phyloP scores from a whole-genome alignment of 2,329 filamentous ascomycete genomes.

The Periconia sp. region DNA sequence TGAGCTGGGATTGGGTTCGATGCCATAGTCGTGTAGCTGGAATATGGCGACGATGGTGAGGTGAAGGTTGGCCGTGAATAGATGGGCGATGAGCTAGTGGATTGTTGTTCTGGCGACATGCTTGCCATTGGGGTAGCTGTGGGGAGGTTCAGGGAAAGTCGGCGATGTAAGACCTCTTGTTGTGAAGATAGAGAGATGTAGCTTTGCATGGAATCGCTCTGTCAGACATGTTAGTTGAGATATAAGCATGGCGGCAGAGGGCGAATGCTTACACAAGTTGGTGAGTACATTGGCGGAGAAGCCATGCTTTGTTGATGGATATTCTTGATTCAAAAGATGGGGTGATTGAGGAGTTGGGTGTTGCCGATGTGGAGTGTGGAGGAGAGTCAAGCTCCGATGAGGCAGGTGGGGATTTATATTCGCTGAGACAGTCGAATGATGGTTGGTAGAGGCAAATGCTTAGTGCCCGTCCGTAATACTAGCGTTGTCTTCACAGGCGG shows the following conservation, averaged over 20 bases:
- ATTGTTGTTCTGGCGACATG: slow-evolving; percentile 40
- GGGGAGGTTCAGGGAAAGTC: slow-evolving; percentile 41
- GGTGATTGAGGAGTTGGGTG: neutral
- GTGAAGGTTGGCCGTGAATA: slow-evolving; percentile 18
- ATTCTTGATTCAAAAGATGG: neutral
- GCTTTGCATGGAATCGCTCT: slow-evolving; percentile 37
- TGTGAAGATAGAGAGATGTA: slow-evolving; percentile 46
- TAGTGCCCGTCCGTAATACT: neutral
- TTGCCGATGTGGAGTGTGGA: neutral
- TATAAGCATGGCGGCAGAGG: neutral
- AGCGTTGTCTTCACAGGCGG: slow-evolving; percentile 15
- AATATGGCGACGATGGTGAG: slow-evolving; percentile 14
- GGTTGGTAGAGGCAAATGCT: slow-evolving; percentile 1
- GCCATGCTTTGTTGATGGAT: slow-evolving; percentile 9
- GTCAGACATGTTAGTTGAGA: slow-evolving; percentile 13
- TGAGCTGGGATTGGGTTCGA: slow-evolving; percentile 26
- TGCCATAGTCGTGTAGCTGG: slow-evolving; percentile 23
- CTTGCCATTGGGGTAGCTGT: slow-evolving; percentile 33
- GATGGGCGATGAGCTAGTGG: slow-evolving; percentile 36
- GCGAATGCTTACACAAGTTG: slow-evolving; percentile 22
- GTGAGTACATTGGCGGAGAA: slow-evolving; percentile 20
- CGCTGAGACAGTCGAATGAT: slow-evolving; percentile 1
- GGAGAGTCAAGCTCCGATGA: neutral
- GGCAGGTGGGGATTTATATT: slow-evolving; percentile 1
- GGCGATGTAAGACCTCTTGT: slow-evolving; percentile 43